Evolutionary conservation across 2,329 filamentous ascomycete genomes (phyloP).

Genomic region (Ceratocystis smalleyi): DNA sequence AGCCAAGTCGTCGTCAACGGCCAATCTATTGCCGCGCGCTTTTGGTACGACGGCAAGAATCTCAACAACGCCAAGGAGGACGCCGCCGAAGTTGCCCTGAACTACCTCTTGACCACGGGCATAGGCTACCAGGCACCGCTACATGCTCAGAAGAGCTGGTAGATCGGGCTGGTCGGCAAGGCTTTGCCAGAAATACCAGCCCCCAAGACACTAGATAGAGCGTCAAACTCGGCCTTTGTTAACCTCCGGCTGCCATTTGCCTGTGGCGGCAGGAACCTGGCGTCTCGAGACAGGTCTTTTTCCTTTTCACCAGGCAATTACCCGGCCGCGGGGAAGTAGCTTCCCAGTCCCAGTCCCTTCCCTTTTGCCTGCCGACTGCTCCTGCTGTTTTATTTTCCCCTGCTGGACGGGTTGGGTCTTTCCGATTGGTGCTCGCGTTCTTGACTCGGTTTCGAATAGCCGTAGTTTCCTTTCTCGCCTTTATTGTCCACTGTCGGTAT

Average conservation of each 20-base stretch:
- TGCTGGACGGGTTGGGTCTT: no score
- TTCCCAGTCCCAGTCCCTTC: background rate
- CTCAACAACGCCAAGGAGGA: slow-evolving; percentile 81
- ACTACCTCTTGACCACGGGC: slow-evolving; percentile 29
- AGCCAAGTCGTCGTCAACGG: slow-evolving; percentile 60
- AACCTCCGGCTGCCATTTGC: background rate
- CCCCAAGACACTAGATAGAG: background rate
- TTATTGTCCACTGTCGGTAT: no score
- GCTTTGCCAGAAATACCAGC: background rate
- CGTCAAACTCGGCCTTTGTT: background rate
- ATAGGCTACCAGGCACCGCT: background rate
- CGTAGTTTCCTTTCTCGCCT: no score
- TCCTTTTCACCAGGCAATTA: background rate
- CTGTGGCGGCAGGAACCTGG: background rate
- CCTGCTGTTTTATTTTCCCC: no score
- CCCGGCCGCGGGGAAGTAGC: background rate
- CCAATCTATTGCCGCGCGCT: slow-evolving; percentile 52
- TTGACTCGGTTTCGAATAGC: no score
- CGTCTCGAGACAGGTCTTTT: background rate
- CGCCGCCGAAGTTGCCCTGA: slow-evolving; percentile 67
- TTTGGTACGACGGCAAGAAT: slow-evolving; percentile 83
- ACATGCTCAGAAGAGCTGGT: background rate
- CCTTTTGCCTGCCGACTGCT: no score
- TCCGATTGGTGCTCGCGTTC: no score
- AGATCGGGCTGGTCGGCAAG: background rate